phyloP scores from a whole-genome alignment of 78 protist species.

The Protostelium mycophagum region DNA sequence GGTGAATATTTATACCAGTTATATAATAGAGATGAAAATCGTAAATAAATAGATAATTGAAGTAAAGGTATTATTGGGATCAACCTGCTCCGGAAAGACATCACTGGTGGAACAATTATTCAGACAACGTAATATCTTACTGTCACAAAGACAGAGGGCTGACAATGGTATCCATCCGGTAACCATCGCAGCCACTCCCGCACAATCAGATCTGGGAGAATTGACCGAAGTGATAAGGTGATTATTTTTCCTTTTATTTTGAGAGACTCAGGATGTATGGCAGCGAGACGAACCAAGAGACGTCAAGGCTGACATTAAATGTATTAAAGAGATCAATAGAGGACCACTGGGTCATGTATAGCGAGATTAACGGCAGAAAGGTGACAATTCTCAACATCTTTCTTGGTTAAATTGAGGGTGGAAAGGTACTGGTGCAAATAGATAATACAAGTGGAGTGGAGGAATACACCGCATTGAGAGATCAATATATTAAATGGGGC shows the following conservation, averaged over 20 bases:
- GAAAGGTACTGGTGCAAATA: conserved; percentile 21
- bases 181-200: not conserved
- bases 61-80: not conserved
- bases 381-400: not conserved
- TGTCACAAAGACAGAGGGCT: not conserved
- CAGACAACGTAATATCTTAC: not conserved
- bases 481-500: conserved; percentile 72
- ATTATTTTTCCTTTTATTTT: too few relatives aligned
- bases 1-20: not conserved
- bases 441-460: conserved; percentile 89
- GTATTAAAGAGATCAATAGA: not conserved
- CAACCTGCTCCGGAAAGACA: not conserved
- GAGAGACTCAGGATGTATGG: too few relatives aligned
- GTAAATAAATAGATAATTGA: too few relatives aligned
- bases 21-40: not conserved
- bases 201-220: not conserved
- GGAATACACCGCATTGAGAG: conserved; percentile 81
- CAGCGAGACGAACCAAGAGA: not conserved
- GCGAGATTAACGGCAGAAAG: not conserved
- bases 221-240: not conserved
- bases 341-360: not conserved
- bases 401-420: not conserved
- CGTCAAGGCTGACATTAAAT: not conserved
- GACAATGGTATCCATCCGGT: not conserved
- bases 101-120: not conserved